These are phyloP conservation scores for Simplicillium sp. DNA, from an alignment of 2,329 filamentous ascomycete genomes.

Conservation along the genomic window DNA sequence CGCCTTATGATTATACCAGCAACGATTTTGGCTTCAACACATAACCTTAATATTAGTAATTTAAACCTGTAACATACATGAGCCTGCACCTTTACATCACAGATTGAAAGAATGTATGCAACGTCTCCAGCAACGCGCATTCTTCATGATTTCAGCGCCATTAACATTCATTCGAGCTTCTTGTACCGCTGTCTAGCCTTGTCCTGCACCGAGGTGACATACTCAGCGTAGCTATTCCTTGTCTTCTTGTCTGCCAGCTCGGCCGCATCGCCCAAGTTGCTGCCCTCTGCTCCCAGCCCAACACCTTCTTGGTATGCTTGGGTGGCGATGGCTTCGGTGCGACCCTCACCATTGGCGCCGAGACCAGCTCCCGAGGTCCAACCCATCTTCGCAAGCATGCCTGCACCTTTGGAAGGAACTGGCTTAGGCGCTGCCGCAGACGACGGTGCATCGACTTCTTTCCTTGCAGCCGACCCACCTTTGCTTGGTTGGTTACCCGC, in stretches of 20 bases:
- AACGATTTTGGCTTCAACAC: no score
- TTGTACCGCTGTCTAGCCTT: constrained; percentile 58
- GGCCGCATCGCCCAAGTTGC: constrained; percentile 59
- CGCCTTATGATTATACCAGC: no score
- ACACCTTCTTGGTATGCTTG: constrained; percentile 59
- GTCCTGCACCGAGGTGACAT: constrained; percentile 55
- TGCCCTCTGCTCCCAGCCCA: constrained; percentile 58
- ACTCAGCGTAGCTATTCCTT: constrained; percentile 49
- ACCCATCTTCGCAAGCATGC: constrained; percentile 63
- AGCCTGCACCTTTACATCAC: no score
- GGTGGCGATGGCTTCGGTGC: constrained; percentile 54
- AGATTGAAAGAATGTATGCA: no score
- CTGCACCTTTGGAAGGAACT: constrained; percentile 50
- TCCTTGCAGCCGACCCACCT: constrained; percentile 13
- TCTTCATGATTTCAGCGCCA: no score
- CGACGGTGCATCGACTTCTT: background rate
- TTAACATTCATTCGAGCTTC: constrained; percentile 26
- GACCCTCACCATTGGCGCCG: constrained; percentile 52
- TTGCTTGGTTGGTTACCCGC: no score
- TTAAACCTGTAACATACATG: no score
- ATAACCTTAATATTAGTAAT: no score
- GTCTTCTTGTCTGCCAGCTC: constrained; percentile 55
- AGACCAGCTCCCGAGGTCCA: constrained; percentile 58
- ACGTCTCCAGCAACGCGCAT: no score
- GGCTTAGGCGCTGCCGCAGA: constrained; percentile 18